Percentiles rank a stretch among this genome's conserved stretches.
phyloP scores from a whole-genome alignment of 495 filamentous ascomycete genomes.

The Podospora comata region DNA sequence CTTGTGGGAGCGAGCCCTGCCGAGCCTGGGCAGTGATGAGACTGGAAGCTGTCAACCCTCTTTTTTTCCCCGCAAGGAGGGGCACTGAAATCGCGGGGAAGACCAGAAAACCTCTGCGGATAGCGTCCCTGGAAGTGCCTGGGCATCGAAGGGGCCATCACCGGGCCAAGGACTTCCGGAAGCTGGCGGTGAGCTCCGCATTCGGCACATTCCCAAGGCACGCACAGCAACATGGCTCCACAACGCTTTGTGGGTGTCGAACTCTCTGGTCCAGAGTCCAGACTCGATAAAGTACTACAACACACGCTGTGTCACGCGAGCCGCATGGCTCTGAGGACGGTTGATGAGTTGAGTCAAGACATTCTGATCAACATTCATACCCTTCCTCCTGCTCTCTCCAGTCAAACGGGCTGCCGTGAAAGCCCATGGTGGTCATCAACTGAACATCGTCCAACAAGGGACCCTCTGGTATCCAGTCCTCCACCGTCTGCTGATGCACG shows the following conservation, averaged over 20 bases:
- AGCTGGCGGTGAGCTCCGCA: constrained; percentile 7
- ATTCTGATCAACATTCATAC: neutral
- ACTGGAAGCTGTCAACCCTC: neutral
- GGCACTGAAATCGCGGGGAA: constrained; percentile 4
- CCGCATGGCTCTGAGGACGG: neutral
- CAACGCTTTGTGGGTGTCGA: neutral
- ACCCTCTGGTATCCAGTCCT: constrained; percentile 7
- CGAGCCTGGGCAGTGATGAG: neutral
- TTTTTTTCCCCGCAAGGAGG: constrained; percentile 7
- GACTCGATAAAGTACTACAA: neutral
- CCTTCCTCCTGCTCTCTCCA: constrained; percentile 5
- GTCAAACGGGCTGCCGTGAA: constrained; percentile 1
- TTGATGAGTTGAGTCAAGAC: too few species aligned
- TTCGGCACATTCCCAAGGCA: neutral
- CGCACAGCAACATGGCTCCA: neutral
- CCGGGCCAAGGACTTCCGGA: neutral
- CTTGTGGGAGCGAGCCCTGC: neutral
- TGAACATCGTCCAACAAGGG: constrained; percentile 4
- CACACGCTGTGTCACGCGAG: neutral
- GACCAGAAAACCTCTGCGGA: neutral
- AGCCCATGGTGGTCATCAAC: constrained; percentile 8
- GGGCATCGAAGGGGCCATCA: neutral
- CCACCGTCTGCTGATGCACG: constrained; percentile 2
- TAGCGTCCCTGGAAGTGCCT: neutral
- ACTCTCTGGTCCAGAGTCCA: neutral